These are phyloP conservation scores for Xanthoceras sorbifolium DNA, from an alignment of 345 rosid species.

Conservation along the genomic window DNA sequence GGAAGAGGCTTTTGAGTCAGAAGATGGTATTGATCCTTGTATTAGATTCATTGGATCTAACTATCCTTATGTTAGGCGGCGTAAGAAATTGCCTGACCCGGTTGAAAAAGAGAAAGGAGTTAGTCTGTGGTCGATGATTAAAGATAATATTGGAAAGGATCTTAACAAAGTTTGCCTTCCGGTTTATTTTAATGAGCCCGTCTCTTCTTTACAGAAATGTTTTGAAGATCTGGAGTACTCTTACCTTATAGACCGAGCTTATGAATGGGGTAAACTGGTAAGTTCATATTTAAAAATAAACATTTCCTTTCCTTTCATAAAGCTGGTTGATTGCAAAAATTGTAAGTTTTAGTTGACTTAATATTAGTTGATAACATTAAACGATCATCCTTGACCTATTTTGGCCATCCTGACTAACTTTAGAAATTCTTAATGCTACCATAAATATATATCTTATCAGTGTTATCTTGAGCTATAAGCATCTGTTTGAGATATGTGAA, in stretches of 20 bases:
- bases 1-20: conserved; percentile 20
- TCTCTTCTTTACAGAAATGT: conserved; percentile 40
- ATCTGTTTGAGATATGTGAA: not conserved
- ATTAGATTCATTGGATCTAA: conserved; percentile 21
- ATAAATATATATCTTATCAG: not conserved
- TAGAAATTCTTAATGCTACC: not conserved
- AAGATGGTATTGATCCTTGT: conserved; percentile 20
- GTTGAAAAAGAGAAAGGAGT: conserved; percentile 34
- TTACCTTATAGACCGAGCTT: conserved; percentile 34
- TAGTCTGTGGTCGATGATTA: conserved; percentile 41
- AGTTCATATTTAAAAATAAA: not conserved
- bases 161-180: conserved; percentile 36
- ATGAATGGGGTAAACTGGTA: conserved; percentile 37
- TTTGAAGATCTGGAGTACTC: conserved; percentile 38
- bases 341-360: not conserved
- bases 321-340: not conserved
- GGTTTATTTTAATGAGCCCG: conserved; percentile 39
- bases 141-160: conserved; percentile 42
- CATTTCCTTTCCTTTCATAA: not conserved
- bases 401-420: not conserved
- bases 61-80: conserved; percentile 24
- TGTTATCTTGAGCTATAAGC: not conserved
- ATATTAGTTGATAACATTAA: not conserved
- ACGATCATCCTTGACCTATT: not conserved
- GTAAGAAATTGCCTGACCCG: conserved; percentile 38